Percentiles rank a stretch among this genome's conserved stretches.
These are phyloP conservation scores for Neurospora sp. DNA, from an alignment of 495 filamentous ascomycete species.

Conservation along the genomic window DNA sequence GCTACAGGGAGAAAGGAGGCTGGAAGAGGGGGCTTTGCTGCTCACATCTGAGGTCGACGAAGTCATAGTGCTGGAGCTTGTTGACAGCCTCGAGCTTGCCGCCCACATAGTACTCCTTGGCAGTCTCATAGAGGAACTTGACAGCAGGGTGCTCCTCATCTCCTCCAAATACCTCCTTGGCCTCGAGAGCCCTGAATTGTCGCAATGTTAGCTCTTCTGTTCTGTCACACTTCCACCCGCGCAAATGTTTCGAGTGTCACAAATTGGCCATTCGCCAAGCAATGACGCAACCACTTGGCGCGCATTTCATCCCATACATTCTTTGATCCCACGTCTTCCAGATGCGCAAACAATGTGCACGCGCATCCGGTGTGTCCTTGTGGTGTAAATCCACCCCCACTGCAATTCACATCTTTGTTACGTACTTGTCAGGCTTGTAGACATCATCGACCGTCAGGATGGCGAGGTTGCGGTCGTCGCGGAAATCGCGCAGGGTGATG, in stretches of 20 bases:
- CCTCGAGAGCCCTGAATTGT: conserved; percentile 62
- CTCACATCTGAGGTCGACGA: conserved; percentile 84
- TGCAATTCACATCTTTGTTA: conserved; percentile 8
- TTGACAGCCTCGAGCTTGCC: conserved; percentile 93
- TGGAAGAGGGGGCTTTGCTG: neutral
- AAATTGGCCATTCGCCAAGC: conserved; percentile 9
- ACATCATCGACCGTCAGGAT: conserved; percentile 95
- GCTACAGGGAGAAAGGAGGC: neutral
- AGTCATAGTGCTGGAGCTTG: conserved; percentile 95
- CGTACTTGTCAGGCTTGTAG: conserved; percentile 93
- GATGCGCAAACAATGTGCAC: conserved; percentile 23
- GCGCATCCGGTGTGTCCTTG: conserved; percentile 19
- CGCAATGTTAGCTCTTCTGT: neutral
- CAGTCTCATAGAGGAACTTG: conserved; percentile 70
- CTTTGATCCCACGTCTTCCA: neutral
- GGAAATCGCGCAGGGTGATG: conserved; percentile 84
- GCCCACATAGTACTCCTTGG: conserved; percentile 83
- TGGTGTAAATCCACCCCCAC: conserved; percentile 1
- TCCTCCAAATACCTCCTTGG: conserved; percentile 88
- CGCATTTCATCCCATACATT: neutral
- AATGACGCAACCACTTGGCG: conserved; percentile 24
- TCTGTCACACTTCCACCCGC: neutral
- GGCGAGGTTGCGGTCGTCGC: conserved; percentile 89
- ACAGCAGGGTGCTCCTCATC: conserved; percentile 90
- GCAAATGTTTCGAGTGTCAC: neutral